Conservation (phyloP, 2,329 filamentous ascomycete species). For the Seiridium unicorne region DNA sequence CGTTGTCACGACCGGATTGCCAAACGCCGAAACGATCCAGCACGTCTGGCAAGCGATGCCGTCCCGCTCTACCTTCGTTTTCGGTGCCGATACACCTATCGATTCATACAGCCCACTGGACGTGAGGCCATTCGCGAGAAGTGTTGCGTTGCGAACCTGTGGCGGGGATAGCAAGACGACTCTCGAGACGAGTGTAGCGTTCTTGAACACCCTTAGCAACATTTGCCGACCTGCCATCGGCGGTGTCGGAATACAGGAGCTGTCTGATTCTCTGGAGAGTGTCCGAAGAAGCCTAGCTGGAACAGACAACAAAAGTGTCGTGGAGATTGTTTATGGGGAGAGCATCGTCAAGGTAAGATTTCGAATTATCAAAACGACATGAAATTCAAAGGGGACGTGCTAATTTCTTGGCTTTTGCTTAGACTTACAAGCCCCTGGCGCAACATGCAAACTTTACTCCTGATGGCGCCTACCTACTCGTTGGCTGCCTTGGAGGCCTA, state of each 20-base stretch:
- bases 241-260: background rate
- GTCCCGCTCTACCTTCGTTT: slow-evolving; percentile 1
- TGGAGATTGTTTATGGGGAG: slow-evolving; percentile 2
- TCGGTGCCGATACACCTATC: background rate
- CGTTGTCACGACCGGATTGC: no score
- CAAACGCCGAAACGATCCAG: background rate
- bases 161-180: background rate
- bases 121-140: background rate
- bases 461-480: slow-evolving; percentile 2
- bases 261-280: background rate
- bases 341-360: slow-evolving; percentile 4
- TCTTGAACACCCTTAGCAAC: background rate
- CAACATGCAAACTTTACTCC: slow-evolving; percentile 5
- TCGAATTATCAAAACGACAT: no score
- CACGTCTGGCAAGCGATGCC: slow-evolving; percentile 3
- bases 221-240: no score
- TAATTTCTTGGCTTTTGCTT: no score
- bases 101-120: background rate
- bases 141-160: background rate
- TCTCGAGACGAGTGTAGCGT: background rate
- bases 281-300: background rate
- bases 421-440: background rate
- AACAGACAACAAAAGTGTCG: background rate
- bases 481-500: slow-evolving; percentile 26
- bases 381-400: no score